Evolutionary conservation across 2,329 filamentous ascomycete genomes (phyloP), one percentile per base, ranked within the genome.

Genomic region (Pseudomassariella vexata): DNA sequence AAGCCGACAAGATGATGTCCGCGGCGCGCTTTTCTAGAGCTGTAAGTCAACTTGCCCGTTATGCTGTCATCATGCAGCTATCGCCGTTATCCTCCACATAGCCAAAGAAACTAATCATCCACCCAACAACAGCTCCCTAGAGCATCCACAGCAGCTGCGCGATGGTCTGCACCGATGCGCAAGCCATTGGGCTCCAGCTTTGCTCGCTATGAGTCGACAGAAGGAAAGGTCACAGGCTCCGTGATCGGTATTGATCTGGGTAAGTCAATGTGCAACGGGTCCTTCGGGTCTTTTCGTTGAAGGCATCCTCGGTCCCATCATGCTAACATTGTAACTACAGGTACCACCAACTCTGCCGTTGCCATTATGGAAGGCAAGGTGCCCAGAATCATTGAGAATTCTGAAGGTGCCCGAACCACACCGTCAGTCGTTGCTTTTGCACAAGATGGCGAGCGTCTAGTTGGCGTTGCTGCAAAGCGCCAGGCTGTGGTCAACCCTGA

Each of bases 241-340:
- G 90, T 96, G 63, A 95, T 96, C 57, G 92, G 92, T 82, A 95
- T 96, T 62, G 90, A 96, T 76, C 70, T 96, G 56, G 90, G 90
- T 82, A 73, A 57, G 77, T 68, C 18, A 17, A 4, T 18, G 12
- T 21, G n/a, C n/a, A n/a, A n/a, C n/a, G n/a, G n/a, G n/a, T n/a
- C n/a, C n/a, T 25, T 38, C 21, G 29, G 19, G 8, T 24, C 12
- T 9, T 18, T 30, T 28, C 17, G 11, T 10, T n/a, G n/a, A n/a
- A n/a, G n/a, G 14, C 9, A 19, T 6, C 6, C 5, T 18, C 10
- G 27, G 17, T 15, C 27, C 11, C 27, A 19, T 19, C n/a, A n/a
- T n/a, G 17, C 21, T 28, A 15, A 35, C 23, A 27, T 17, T 20
- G 21, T 16, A 12, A 6, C 19, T 28, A 29, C 36, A 82, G 78